phyloP scores from a whole-genome alignment of 306 rosid genomes.

The Oemleria cerasiformis region DNA sequence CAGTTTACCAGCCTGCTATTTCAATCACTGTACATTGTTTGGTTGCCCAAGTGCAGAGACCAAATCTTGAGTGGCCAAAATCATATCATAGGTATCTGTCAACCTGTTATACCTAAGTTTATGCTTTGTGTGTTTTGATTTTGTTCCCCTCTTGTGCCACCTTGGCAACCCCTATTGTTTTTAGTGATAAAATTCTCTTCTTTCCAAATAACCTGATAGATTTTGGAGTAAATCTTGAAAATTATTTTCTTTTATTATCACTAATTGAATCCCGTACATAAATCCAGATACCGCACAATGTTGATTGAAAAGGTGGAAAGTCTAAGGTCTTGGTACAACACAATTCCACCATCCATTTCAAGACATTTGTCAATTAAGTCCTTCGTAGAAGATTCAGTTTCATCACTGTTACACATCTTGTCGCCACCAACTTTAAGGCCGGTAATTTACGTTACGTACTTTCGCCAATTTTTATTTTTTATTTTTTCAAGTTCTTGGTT shows the following conservation, averaged over 20 bases:
- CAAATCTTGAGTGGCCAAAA: slow-evolving; percentile 92
- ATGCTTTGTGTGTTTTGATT: too few relatives aligned
- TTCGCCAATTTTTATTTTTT: slow-evolving; percentile 14
- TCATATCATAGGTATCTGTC: slow-evolving; percentile 63
- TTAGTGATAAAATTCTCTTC: too few relatives aligned
- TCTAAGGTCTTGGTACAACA: slow-evolving; percentile 72
- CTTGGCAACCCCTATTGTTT: too few relatives aligned
- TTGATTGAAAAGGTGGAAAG: slow-evolving; percentile 60
- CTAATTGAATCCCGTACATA: slow-evolving; percentile 24
- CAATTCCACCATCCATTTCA: slow-evolving; percentile 63
- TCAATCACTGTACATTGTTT: slow-evolving; percentile 57
- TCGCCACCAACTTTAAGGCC: slow-evolving; percentile 81
- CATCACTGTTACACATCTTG: slow-evolving; percentile 73
- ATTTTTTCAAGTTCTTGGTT: background rate
- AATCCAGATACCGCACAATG: slow-evolving; percentile 61
- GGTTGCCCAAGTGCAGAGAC: slow-evolving; percentile 89
- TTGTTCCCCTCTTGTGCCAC: too few relatives aligned
- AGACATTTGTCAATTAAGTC: slow-evolving; percentile 69
- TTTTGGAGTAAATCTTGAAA: slow-evolving; percentile 23
- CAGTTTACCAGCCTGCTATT: slow-evolving; percentile 69
- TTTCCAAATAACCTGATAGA: slow-evolving; percentile 8
- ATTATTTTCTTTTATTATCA: background rate
- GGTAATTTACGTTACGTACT: slow-evolving; percentile 41
- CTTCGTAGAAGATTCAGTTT: slow-evolving; percentile 75
- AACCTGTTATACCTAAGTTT: background rate